A percentile compares a stretch with the other conserved stretches of the same genome.
Conservation (phyloP, 805 yeast genomes). For the Wickerhamomyces bisporus region DNA sequence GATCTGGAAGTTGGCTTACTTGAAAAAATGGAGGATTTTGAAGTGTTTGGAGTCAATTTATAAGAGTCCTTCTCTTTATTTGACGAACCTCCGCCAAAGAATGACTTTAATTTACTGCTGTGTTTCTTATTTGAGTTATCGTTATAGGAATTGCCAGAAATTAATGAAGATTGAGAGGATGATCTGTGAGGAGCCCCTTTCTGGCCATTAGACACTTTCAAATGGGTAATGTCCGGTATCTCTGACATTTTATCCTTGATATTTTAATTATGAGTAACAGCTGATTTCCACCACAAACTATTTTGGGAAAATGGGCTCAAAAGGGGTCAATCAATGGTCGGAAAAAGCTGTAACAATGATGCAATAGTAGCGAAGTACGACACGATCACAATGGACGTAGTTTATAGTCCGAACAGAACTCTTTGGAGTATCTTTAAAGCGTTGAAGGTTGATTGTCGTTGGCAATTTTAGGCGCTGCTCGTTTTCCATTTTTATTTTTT, state of each 20-base stretch:
- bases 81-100: constrained; percentile 1
- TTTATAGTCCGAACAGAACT: too few species aligned
- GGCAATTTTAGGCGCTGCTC: background rate
- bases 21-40: constrained; percentile 20
- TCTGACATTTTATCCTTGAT: background rate
- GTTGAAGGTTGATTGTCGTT: background rate
- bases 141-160: constrained; percentile 4
- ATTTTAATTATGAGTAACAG: too few species aligned
- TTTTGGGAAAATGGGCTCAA: background rate
- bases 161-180: constrained; percentile 9
- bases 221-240: constrained; percentile 3
- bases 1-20: constrained; percentile 18
- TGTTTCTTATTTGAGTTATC: constrained; percentile 10
- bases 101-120: constrained; percentile 1
- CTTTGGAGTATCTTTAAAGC: too few species aligned
- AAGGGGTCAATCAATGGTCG: background rate
- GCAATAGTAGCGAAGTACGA: background rate
- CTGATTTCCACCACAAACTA: too few species aligned
- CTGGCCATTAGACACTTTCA: background rate
- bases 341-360: background rate
- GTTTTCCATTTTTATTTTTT: too few species aligned
- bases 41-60: constrained; percentile 23
- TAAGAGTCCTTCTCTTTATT: constrained; percentile 9
- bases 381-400: too few species aligned
- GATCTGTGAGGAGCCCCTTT: constrained; percentile 1